Percentiles rank a stretch among this genome's conserved stretches.
phyloP scores from a whole-genome alignment of 306 rosid species.

The Begonia peltatifolia region DNA sequence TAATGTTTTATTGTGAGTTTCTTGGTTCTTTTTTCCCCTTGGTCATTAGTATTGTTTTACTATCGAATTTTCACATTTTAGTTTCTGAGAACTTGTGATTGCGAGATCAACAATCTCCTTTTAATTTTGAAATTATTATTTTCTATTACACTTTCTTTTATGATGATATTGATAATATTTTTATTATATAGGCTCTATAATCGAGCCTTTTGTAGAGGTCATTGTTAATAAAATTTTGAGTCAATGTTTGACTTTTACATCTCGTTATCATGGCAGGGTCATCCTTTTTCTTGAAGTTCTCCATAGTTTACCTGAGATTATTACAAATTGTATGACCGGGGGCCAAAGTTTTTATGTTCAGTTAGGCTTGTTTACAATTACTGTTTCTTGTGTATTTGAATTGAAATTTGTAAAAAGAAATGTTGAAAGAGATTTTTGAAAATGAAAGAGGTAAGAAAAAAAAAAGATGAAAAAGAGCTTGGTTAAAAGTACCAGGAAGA shows the following conservation, averaged over 20 bases:
- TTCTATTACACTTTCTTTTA: too few species aligned
- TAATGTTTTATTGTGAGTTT: too few species aligned
- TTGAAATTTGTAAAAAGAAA: slow-evolving; percentile 1
- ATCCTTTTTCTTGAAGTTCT: neutral
- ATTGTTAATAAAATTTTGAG: neutral
- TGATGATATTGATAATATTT: too few species aligned
- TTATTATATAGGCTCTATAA: too few species aligned
- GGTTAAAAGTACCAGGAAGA: slow-evolving; percentile 2
- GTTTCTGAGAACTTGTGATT: too few species aligned
- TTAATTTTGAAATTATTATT: too few species aligned
- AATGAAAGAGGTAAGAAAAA: slow-evolving; percentile 1
- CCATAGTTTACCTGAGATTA: neutral
- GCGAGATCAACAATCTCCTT: too few species aligned
- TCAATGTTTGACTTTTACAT: neutral
- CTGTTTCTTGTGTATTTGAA: slow-evolving; percentile 11
- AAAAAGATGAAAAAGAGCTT: slow-evolving; percentile 5
- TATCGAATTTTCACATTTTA: too few species aligned
- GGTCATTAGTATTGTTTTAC: too few species aligned
- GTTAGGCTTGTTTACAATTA: slow-evolving; percentile 8
- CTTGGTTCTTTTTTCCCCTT: too few species aligned
- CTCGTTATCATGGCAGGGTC: neutral
- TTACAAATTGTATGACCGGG: neutral
- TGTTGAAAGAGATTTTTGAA: neutral
- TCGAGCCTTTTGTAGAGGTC: too few species aligned
- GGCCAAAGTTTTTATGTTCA: neutral